A percentile compares a stretch with the other conserved stretches of the same genome.
phyloP scores from a whole-genome alignment of 2,329 filamentous ascomycete genomes.

The Cylindrodendrum hubeiense region DNA sequence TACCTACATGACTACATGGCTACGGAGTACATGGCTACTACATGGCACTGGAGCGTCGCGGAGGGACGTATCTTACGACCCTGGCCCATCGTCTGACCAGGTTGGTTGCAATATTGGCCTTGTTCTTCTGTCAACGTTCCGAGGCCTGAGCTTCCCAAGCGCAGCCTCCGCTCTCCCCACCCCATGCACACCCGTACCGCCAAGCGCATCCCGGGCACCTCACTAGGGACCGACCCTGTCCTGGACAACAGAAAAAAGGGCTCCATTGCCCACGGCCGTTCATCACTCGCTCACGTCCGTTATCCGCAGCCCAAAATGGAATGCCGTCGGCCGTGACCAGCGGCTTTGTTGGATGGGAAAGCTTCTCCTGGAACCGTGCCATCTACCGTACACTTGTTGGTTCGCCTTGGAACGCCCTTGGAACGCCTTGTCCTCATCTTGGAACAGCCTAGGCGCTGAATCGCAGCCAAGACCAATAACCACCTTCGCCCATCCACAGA shows the following conservation, averaged over 20 bases:
- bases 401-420: too few species aligned
- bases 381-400: neutral
- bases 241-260: neutral
- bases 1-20: neutral
- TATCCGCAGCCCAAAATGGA: conserved; percentile 10
- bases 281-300: neutral
- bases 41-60: neutral
- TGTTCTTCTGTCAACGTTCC: conserved; percentile 18
- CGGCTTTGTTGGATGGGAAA: neutral
- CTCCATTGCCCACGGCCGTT: conserved; percentile 1
- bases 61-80: conserved; percentile 36
- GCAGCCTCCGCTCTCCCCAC: neutral
- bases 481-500: conserved; percentile 20
- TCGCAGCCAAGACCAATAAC: conserved; percentile 7
- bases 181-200: conserved; percentile 12
- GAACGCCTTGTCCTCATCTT: conserved; percentile 4
- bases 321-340: conserved; percentile 15
- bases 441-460: neutral
- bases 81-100: conserved; percentile 45
- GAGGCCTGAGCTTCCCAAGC: conserved; percentile 30
- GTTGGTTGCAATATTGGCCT: conserved; percentile 41
- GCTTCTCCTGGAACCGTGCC: neutral
- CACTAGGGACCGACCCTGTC: neutral
- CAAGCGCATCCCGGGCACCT: conserved; percentile 17
- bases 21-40: neutral